Percentiles rank a stretch among this genome's conserved stretches.
These are phyloP conservation scores for Amanita pallidorosea DNA, from an alignment of 768 basidiomycete genomes.

Conservation along the genomic window DNA sequence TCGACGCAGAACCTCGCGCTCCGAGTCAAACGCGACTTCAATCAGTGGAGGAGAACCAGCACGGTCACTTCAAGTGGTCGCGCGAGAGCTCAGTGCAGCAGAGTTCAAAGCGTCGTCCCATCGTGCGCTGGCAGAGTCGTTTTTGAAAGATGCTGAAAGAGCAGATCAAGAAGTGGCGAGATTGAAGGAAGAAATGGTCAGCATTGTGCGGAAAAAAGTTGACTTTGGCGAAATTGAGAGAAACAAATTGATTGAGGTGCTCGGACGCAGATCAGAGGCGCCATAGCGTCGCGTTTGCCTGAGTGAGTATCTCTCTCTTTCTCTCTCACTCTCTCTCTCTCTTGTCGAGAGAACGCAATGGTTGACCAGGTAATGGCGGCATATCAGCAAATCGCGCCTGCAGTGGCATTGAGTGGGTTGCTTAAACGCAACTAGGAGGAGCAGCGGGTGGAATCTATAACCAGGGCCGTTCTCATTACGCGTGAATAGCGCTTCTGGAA, in stretches of 20 bases:
- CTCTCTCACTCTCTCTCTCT: neutral
- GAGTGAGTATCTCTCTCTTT: neutral
- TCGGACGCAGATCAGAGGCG: neutral
- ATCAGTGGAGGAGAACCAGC: neutral
- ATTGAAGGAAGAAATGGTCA: slow-evolving; percentile 1
- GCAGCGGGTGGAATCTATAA: no score
- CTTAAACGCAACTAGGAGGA: no score
- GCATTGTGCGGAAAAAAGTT: neutral
- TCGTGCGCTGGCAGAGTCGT: neutral
- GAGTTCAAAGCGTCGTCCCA: neutral
- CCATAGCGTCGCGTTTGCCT: neutral
- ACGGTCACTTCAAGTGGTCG: neutral
- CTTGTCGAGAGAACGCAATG: neutral
- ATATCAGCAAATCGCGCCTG: no score
- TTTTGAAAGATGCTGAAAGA: neutral
- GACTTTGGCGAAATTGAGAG: neutral
- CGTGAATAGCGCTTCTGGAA: no score
- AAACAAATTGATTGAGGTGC: neutral
- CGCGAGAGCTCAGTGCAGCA: slow-evolving; percentile 1
- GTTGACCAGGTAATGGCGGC: neutral
- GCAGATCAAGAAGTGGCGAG: slow-evolving; percentile 2
- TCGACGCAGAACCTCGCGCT: neutral
- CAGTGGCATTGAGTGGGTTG: no score
- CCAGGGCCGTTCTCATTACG: no score
- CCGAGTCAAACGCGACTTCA: neutral